Conservation (phyloP, 106 monocot species). For the Amphibolis antarctica region DNA sequence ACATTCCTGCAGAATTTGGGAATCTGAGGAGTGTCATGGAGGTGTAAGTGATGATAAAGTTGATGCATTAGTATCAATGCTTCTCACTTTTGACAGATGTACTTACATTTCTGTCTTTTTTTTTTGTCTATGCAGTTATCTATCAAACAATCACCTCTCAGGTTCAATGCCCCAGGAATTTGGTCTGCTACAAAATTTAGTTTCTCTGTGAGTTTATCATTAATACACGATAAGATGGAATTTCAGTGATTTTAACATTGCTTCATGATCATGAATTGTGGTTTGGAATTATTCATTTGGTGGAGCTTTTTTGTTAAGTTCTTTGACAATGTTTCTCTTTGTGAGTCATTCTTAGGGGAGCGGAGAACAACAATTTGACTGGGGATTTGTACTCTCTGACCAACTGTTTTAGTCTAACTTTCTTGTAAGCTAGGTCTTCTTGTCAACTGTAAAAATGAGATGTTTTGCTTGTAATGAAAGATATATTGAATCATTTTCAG, state of each 20-base stretch:
- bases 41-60: constrained; percentile 31
- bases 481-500: constrained; percentile 20
- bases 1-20: constrained; percentile 81
- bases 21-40: constrained; percentile 85
- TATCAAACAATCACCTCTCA: constrained; percentile 55
- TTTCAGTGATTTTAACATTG: neutral
- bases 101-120: neutral
- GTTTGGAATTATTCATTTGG: neutral
- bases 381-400: constrained; percentile 53
- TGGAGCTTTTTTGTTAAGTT: neutral
- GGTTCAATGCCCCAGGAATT: constrained; percentile 73
- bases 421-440: constrained; percentile 35
- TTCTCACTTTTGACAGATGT: neutral
- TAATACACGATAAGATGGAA: neutral
- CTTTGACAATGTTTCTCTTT: neutral
- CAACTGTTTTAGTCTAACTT: constrained; percentile 63
- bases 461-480: neutral
- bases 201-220: constrained; percentile 35
- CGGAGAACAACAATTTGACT: constrained; percentile 65
- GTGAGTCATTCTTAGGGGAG: constrained; percentile 27
- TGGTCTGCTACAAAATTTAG: constrained; percentile 74
- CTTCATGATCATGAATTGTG: neutral
- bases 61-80: neutral
- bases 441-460: neutral
- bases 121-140: constrained; percentile 40